Base-by-base conservation (phyloP, 2,329 filamentous ascomycete genomes). In the Metarhizium sp. region DNA sequence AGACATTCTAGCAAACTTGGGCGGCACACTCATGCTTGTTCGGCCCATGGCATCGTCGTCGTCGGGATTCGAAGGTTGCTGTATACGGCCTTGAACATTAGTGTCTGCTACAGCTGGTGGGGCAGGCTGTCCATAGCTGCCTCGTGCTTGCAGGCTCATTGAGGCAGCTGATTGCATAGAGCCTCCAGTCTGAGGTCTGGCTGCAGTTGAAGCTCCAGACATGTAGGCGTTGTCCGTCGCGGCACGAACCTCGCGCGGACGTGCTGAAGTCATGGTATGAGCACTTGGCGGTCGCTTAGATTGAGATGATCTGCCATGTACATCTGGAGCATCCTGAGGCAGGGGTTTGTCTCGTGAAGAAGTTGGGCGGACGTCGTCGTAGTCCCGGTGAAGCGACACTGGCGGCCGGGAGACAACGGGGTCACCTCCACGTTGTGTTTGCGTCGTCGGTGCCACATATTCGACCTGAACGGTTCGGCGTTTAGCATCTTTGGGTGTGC, bases 401-500 rank as follows among this genome's bases (percentile, higher is more conserved):
- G 67, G 60, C 71, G 40, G 59, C 48, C 66, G 63, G 11, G 66
- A 57, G 45, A 62, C 52, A 7, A 60, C 57, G 2, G 60, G 60
- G 11, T 71, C 66, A 59, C 69, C 58, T 66, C 88, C 90, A 60
- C 92, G 83, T 59, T 86, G 81, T 0, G 92, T 96, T 66, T 92
- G 85, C 6, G 90, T 95, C 30, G 86, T 85, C 29, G 94, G 94
- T 20, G 92, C 88, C 55, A 97, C 94, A 70, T 99, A 99, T 75
- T 99, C 94, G 58, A 99, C 89, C 73, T 99, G 94, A 0, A 99
- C 90, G 0, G 94, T 99, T 63, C 92, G 84, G 56, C 94, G 85
- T 73, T 97, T 97, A 64, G 87, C 87, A 67, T 96, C 92, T 62
- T 91, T 87, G 68, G 88, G 88, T 46, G 82, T 79, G 64, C 85